These are phyloP conservation scores for Artemisia tridentata DNA, from an alignment of 129 eudicot species.

Conservation along the genomic window DNA sequence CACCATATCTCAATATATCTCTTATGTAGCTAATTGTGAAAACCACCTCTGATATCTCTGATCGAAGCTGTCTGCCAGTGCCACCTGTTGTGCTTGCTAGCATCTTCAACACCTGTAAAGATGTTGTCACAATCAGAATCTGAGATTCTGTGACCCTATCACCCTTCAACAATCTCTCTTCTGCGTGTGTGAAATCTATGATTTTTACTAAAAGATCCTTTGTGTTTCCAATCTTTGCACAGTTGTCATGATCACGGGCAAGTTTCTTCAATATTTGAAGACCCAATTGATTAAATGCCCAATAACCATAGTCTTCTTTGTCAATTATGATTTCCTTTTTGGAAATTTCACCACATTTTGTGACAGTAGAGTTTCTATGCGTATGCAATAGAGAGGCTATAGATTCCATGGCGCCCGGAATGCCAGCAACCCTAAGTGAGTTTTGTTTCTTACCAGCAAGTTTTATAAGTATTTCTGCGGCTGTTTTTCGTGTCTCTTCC, in stretches of 20 bases:
- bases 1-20: constrained; percentile 66
- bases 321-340: constrained; percentile 45
- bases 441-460: constrained; percentile 76
- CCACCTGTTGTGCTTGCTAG: constrained; percentile 71
- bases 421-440: constrained; percentile 83
- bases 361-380: constrained; percentile 23
- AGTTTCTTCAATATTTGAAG: constrained; percentile 82
- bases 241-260: constrained; percentile 84
- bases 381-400: constrained; percentile 62
- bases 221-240: constrained; percentile 86
- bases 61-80: constrained; percentile 75
- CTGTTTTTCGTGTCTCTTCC: constrained; percentile 73
- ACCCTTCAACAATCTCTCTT: constrained; percentile 53
- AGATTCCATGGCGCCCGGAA: constrained; percentile 88
- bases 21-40: constrained; percentile 79
- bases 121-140: constrained; percentile 60
- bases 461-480: constrained; percentile 64
- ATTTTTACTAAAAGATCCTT: constrained; percentile 71
- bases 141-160: constrained; percentile 54
- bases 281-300: constrained; percentile 79
- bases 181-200: constrained; percentile 67
- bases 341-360: constrained; percentile 46
- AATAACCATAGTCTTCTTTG: constrained; percentile 48
- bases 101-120: constrained; percentile 82
- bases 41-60: constrained; percentile 81